Base-by-base conservation (phyloP, 768 basidiomycete species). In the Galerina sulciceps region DNA sequence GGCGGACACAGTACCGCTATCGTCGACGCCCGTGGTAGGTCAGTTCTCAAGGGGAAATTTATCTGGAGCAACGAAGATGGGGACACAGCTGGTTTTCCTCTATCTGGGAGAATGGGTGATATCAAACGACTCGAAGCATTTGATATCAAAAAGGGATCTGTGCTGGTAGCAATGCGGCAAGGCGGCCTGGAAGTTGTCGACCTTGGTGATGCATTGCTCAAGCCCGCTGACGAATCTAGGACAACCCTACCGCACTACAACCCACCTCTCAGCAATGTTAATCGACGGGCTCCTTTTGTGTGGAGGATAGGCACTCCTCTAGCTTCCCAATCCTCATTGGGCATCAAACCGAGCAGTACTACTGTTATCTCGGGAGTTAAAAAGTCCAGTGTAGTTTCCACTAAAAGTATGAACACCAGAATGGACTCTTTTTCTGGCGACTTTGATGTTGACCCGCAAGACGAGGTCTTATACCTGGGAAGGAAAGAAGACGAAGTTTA, bases 1-100 rank as follows among this genome's bases (percentile, higher is more conserved):
- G 93, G 93, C 18, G 93, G 93, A 0, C 91, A 93, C 66, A 94
- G 92, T 65, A 94, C 93, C 0, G 80, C 90, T 4, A 91, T 94
- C 52, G 93, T 94, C 15, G 93, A 94, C 68, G 84, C 88, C n/a
- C 84, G 91, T 17, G 93, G 93, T 41, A 77, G 91, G 53, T 91
- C 93, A 11, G 93, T 94, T 10, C 80, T 94, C 10, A 90, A 93
- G 63, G 88, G 88, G 36, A 84, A 87, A 51, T 87, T 94, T 62
- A 15, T 90, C 57, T 94, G 93, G 93, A 93, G 87, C 57, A 69
- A 78, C 1, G 91, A 93, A 48, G 85, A 85, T 11, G 74, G 76
- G 13, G 81, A 85, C 20, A 77, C 79, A 18, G 65, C 75, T 3
- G 77, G 73, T 42, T 31, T 73, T 14, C 51, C 71, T 5, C 51